These are phyloP conservation scores for Wakefieldia striispora DNA, from an alignment of 768 basidiomycete genomes.

Conservation along the genomic window DNA sequence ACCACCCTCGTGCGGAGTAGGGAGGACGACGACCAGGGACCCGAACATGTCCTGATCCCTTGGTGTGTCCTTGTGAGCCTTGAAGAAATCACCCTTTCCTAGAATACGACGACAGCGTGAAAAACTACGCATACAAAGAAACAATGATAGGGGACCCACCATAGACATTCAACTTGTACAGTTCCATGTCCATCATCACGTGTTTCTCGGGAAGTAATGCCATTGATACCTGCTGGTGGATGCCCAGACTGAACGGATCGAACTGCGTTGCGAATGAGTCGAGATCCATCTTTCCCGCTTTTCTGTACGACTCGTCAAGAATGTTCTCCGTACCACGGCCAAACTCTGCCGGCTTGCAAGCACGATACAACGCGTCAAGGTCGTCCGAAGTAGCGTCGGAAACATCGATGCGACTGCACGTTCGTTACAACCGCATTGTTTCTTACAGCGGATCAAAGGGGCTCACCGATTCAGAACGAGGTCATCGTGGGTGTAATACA, in stretches of 20 bases:
- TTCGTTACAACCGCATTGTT: not conserved
- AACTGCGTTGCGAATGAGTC: constrained; percentile 35
- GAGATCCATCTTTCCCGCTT: constrained; percentile 44
- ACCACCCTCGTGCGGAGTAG: constrained; percentile 28
- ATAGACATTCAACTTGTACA: constrained; percentile 49
- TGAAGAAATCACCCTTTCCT: constrained; percentile 11
- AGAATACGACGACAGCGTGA: too few relatives aligned
- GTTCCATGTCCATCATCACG: constrained; percentile 28
- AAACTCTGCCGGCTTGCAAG: constrained; percentile 42
- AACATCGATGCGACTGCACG: not conserved
- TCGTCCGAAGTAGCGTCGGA: not conserved
- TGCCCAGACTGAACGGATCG: constrained; percentile 24
- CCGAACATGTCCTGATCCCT: constrained; percentile 45
- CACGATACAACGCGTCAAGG: constrained; percentile 24
- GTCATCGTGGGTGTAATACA: not conserved
- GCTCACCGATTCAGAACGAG: not conserved
- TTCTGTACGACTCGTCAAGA: constrained; percentile 44
- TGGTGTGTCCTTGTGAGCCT: constrained; percentile 32
- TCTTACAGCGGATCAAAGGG: too few relatives aligned
- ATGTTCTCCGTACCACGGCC: constrained; percentile 37
- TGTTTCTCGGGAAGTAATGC: constrained; percentile 18
- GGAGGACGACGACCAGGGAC: constrained; percentile 51
- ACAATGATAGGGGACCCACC: constrained; percentile 31
- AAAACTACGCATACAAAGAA: too few relatives aligned
- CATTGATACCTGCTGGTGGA: constrained; percentile 27